These are phyloP conservation scores for Metschnikowia dekortorum DNA, from an alignment of 805 yeast genomes.

Conservation along the genomic window DNA sequence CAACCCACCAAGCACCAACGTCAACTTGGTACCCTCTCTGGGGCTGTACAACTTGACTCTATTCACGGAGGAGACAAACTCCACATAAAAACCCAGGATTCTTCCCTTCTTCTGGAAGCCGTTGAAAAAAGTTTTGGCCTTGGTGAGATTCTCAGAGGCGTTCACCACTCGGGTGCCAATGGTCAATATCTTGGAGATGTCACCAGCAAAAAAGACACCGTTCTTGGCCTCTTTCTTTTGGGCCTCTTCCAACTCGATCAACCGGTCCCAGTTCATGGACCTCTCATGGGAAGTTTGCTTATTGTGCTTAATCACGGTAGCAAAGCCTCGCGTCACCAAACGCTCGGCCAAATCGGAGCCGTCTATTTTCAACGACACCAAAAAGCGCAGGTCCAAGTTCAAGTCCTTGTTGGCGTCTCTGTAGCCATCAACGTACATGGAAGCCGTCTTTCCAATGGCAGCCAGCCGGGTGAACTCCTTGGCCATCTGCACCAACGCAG, in stretches of 20 bases:
- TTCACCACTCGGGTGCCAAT: constrained; percentile 63
- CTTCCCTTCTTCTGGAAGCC: constrained; percentile 63
- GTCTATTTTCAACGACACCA: constrained; percentile 51
- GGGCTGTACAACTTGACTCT: constrained; percentile 66
- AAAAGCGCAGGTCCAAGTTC: constrained; percentile 59
- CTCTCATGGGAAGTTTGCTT: constrained; percentile 64
- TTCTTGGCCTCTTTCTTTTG: constrained; percentile 49
- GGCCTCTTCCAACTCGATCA: constrained; percentile 63
- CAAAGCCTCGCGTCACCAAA: constrained; percentile 63
- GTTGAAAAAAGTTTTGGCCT: constrained; percentile 71
- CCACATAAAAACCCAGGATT: constrained; percentile 63
- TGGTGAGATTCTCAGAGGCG: constrained; percentile 68
- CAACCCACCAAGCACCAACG: constrained; percentile 74
- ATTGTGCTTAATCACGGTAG: constrained; percentile 73
- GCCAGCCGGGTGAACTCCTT: constrained; percentile 68
- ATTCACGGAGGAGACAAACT: constrained; percentile 63
- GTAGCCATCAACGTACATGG: constrained; percentile 56
- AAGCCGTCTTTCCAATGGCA: constrained; percentile 67
- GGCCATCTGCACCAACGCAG: constrained; percentile 60
- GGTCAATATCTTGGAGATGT: constrained; percentile 44
- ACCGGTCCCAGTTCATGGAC: constrained; percentile 71
- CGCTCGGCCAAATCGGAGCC: constrained; percentile 57
- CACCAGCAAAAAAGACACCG: constrained; percentile 57
- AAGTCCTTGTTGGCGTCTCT: constrained; percentile 54
- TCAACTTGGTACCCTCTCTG: constrained; percentile 64